Evolutionary conservation across 2,329 filamentous ascomycete genomes (phyloP).

Genomic region (Penicillium sp.): DNA sequence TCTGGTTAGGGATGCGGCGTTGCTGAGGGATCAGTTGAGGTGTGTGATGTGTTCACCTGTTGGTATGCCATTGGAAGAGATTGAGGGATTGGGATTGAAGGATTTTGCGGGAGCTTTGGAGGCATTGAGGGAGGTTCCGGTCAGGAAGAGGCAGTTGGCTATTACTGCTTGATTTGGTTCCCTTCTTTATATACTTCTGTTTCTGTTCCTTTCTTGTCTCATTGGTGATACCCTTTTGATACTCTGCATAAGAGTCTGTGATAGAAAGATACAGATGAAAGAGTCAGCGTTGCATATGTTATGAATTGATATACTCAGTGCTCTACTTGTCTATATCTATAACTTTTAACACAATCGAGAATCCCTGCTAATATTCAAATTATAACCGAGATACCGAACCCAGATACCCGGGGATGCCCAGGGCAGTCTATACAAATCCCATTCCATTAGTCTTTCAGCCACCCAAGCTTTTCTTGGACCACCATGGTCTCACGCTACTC

Average conservation of each 20-base stretch:
- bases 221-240: neutral
- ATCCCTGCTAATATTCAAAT: neutral
- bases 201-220: neutral
- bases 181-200: neutral
- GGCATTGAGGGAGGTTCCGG: neutral
- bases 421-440: neutral
- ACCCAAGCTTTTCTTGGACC: neutral
- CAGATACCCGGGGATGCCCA: neutral
- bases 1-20: slow-evolving; percentile 26
- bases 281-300: neutral
- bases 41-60: slow-evolving; percentile 25
- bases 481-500: neutral
- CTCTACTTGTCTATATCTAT: neutral
- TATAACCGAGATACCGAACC: neutral
- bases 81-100: slow-evolving; percentile 4
- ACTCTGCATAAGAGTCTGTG: neutral
- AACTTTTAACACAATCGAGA: neutral
- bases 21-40: slow-evolving; percentile 28
- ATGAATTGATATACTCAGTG: no score
- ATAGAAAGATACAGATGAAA: neutral
- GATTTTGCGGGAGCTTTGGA: slow-evolving; percentile 3
- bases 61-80: slow-evolving; percentile 1
- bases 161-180: slow-evolving; percentile 30
- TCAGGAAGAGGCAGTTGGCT: slow-evolving; percentile 19
- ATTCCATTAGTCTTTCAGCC: neutral